phyloP scores from a whole-genome alignment of 768 basidiomycete genomes.

The Tulasnella sp. region DNA sequence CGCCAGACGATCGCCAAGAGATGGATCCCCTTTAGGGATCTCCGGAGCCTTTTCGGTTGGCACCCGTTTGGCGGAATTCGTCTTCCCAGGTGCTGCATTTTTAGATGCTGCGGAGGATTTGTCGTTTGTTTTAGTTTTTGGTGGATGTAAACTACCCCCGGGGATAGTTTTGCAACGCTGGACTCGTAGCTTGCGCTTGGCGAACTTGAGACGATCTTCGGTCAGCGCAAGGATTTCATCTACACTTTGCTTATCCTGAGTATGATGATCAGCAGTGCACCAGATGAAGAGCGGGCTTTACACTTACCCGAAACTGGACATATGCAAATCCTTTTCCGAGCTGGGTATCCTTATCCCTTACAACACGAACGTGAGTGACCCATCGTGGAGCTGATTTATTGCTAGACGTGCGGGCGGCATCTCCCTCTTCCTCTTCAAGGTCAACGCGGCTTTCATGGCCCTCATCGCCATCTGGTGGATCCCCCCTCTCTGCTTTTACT shows the following conservation, averaged over 20 bases:
- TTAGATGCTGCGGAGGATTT: constrained; percentile 8
- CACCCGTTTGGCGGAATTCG: background rate
- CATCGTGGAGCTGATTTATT: constrained; percentile 18
- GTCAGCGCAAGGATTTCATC: constrained; percentile 84
- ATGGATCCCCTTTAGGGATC: constrained; percentile 68
- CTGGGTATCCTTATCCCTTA: constrained; percentile 32
- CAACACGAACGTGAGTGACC: constrained; percentile 30
- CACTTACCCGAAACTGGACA: constrained; percentile 65
- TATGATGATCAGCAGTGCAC: constrained; percentile 5
- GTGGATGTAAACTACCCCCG: no score
- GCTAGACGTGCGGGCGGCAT: constrained; percentile 13
- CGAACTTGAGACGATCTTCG: constrained; percentile 67
- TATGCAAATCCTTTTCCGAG: constrained; percentile 38
- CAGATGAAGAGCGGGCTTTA: background rate
- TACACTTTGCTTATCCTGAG: constrained; percentile 77
- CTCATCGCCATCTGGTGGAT: background rate
- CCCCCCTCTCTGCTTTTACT: constrained; percentile 55
- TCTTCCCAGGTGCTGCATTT: constrained; percentile 15
- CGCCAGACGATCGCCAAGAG: constrained; percentile 63
- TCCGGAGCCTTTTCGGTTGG: constrained; percentile 18
- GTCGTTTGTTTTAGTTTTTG: constrained; percentile 17
- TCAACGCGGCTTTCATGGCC: constrained; percentile 18
- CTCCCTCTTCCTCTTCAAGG: constrained; percentile 7
- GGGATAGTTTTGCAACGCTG: constrained; percentile 76
- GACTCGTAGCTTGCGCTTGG: constrained; percentile 82